Percentiles rank a stretch among this genome's conserved stretches.
Conservation (phyloP, 1,139 yeast genomes). For the Protomyces macrosporus region DNA sequence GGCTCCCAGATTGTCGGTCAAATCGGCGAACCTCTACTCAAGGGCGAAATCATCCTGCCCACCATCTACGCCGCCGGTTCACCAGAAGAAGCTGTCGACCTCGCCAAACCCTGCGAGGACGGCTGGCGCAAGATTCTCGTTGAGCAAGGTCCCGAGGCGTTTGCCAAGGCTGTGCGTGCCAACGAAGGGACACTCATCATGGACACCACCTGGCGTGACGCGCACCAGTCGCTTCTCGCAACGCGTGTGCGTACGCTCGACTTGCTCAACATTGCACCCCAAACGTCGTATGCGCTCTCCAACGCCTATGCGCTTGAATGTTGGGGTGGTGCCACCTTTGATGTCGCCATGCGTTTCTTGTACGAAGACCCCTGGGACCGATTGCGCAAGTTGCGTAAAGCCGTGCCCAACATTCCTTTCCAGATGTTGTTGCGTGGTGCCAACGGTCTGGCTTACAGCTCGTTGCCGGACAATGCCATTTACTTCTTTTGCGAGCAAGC, state of each 20-base stretch:
- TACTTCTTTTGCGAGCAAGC: conserved; percentile 95
- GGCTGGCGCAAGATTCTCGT: conserved; percentile 92
- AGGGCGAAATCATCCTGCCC: conserved; percentile 71
- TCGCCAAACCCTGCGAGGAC: conserved; percentile 52
- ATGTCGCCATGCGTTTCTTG: conserved; percentile 95
- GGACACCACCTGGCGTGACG: conserved; percentile 99
- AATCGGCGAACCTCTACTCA: conserved; percentile 80
- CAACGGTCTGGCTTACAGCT: conserved; percentile 96
- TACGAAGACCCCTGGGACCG: conserved; percentile 99
- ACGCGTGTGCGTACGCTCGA: conserved; percentile 96
- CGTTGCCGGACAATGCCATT: conserved; percentile 96
- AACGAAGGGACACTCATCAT: conserved; percentile 84
- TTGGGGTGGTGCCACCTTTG: conserved; percentile 99
- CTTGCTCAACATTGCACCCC: conserved; percentile 81
- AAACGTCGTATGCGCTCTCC: conserved; percentile 83
- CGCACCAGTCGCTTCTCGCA: conserved; percentile 96
- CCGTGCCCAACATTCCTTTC: conserved; percentile 97
- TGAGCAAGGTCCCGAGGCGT: conserved; percentile 79
- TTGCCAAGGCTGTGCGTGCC: conserved; percentile 78
- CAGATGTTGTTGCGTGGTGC: conserved; percentile 99
- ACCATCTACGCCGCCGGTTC: conserved; percentile 56
- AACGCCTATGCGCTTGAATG: conserved; percentile 95
- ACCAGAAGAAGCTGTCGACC: conserved; percentile 52
- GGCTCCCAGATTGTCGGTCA: conserved; percentile 96
- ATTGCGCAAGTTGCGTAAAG: conserved; percentile 73